A percentile compares a stretch with the other conserved stretches of the same genome.
Evolutionary conservation across 1,284 basidiomycete genomes (phyloP).

Genomic region (Leccinum angustisporum): DNA sequence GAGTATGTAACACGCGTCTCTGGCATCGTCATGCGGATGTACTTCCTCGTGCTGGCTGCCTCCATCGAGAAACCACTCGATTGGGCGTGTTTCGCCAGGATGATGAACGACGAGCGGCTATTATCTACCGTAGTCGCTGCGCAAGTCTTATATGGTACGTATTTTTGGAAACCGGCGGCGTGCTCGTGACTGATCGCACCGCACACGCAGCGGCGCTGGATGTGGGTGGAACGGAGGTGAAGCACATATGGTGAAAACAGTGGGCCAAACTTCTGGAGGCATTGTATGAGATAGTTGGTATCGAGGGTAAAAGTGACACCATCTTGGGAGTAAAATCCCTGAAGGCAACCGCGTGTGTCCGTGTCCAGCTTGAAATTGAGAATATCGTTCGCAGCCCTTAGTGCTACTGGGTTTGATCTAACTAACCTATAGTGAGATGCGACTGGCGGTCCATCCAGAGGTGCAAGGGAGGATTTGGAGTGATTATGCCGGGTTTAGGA

Average conservation of each 20-base stretch:
- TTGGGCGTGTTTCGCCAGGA: conserved; percentile 70
- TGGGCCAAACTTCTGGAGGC: conserved; percentile 71
- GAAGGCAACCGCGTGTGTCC: conserved; percentile 60
- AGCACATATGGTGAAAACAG: conserved; percentile 71
- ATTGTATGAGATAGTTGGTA: conserved; percentile 34
- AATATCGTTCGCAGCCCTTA: conserved; percentile 46
- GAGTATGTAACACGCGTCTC: conserved; percentile 78
- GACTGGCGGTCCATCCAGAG: conserved; percentile 6
- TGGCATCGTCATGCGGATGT: conserved; percentile 80
- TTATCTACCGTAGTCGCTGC: conserved; percentile 56
- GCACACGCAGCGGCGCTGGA: conserved; percentile 62
- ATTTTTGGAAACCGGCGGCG: conserved; percentile 9
- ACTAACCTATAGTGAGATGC: conserved; percentile 8
- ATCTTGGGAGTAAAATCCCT: conserved; percentile 54
- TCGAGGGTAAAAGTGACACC: conserved; percentile 35
- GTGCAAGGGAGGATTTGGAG: too few species aligned
- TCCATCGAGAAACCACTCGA: conserved; percentile 44
- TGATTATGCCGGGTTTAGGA: too few species aligned
- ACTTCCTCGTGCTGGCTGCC: conserved; percentile 74
- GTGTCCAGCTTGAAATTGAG: conserved; percentile 66
- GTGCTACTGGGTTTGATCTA: conserved; percentile 10
- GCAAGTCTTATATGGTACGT: conserved; percentile 67
- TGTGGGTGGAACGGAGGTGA: conserved; percentile 63
- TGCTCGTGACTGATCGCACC: conserved; percentile 13
- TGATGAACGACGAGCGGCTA: conserved; percentile 51